A percentile compares a stretch with the other conserved stretches of the same genome.
These are phyloP conservation scores for Brasenia schreberi DNA, from an alignment of 164 flowering plant species.

Conservation along the genomic window DNA sequence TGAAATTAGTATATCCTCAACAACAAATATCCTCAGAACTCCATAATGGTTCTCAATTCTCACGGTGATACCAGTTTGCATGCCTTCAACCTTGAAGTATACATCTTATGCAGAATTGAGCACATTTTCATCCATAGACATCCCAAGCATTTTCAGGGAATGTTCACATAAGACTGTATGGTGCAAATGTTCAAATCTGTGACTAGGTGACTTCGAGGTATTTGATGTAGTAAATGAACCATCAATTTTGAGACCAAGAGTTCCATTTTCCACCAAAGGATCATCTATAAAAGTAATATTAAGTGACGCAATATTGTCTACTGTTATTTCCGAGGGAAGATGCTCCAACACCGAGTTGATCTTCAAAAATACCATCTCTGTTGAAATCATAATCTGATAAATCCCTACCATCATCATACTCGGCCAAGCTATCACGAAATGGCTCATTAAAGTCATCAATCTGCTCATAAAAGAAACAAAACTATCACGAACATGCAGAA, in stretches of 20 bases:
- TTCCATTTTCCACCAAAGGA: slow-evolving; percentile 40
- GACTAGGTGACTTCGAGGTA: slow-evolving; percentile 4
- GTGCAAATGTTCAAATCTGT: slow-evolving; percentile 9
- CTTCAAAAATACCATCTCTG: no score
- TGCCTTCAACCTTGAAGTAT: slow-evolving; percentile 64
- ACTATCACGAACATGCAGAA: slow-evolving; percentile 59
- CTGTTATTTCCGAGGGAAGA: slow-evolving; percentile 42
- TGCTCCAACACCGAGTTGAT: slow-evolving; percentile 50
- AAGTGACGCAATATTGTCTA: slow-evolving; percentile 55
- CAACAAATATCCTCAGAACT: no score
- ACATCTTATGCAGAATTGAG: slow-evolving; percentile 51
- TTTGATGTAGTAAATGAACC: slow-evolving; percentile 46
- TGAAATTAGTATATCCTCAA: no score
- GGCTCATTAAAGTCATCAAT: slow-evolving; percentile 27
- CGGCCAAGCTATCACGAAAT: no score
- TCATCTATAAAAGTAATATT: slow-evolving; percentile 58
- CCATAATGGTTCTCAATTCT: no score
- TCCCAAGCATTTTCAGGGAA: slow-evolving; percentile 57
- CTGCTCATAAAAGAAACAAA: slow-evolving; percentile 78
- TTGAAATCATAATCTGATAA: no score
- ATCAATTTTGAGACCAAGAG: slow-evolving; percentile 62
- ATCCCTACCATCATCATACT: no score
- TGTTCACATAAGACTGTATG: slow-evolving; percentile 19
- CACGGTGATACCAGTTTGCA: no score
- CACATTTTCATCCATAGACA: slow-evolving; percentile 60